phyloP scores from a whole-genome alignment of 1,284 basidiomycete species.

The Ganoderma multipileum region DNA sequence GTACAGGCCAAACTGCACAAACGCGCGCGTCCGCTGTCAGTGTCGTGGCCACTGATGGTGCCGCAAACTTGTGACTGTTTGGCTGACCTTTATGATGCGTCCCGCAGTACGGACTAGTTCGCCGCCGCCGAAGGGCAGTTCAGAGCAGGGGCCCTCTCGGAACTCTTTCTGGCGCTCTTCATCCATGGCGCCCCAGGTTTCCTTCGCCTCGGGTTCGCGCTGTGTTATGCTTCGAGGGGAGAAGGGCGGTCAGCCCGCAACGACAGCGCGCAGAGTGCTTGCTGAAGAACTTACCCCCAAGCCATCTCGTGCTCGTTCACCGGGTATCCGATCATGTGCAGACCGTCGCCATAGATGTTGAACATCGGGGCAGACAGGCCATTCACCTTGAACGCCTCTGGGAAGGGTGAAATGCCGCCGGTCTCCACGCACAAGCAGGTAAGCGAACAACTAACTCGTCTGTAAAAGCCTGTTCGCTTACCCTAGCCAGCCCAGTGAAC shows the following conservation, averaged over 20 bases:
- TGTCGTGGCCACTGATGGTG: neutral
- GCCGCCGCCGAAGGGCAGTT: constrained; percentile 45
- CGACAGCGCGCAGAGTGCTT: neutral
- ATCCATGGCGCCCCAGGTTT: constrained; percentile 50
- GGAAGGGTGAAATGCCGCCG: constrained; percentile 45
- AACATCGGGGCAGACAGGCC: constrained; percentile 30
- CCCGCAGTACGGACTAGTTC: constrained; percentile 44
- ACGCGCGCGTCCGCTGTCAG: neutral
- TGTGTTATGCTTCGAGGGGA: constrained; percentile 42
- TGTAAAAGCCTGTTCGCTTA: constrained; percentile 24
- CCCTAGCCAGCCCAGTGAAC: constrained; percentile 52
- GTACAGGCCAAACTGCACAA: constrained; percentile 51
- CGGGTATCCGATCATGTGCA: constrained; percentile 49
- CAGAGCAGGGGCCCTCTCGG: constrained; percentile 39
- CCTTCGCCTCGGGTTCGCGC: constrained; percentile 48
- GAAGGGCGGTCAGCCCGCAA: neutral
- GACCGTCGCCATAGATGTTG: constrained; percentile 47
- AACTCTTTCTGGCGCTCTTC: constrained; percentile 41
- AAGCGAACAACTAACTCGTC: neutral
- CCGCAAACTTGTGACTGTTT: neutral
- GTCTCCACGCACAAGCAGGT: constrained; percentile 32
- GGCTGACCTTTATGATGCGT: constrained; percentile 47
- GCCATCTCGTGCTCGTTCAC: constrained; percentile 41
- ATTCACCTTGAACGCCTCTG: constrained; percentile 28
- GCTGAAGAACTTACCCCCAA: constrained; percentile 48